These are phyloP conservation scores for Chernovozyma sophiae-reginae DNA, from an alignment of 1,139 yeast genomes.

Conservation along the genomic window DNA sequence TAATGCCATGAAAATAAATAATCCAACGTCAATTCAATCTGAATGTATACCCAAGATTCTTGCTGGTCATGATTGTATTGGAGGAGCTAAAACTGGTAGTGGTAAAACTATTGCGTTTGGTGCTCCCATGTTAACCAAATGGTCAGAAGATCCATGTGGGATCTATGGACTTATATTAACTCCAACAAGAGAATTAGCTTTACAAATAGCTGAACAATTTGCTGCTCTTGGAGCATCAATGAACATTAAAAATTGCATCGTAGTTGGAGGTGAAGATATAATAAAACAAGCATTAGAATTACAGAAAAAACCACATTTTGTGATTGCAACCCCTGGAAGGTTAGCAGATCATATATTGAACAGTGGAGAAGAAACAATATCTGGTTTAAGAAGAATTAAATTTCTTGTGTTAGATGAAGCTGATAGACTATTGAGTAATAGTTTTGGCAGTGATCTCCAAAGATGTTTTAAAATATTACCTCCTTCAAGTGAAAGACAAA, in stretches of 20 bases:
- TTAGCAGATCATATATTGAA: slow-evolving; percentile 86
- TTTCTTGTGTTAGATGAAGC: slow-evolving; percentile 94
- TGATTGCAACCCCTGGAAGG: slow-evolving; percentile 96
- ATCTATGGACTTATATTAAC: slow-evolving; percentile 85
- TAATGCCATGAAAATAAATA: slow-evolving; percentile 70
- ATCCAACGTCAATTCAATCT: slow-evolving; percentile 82
- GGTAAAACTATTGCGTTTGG: slow-evolving; percentile 98
- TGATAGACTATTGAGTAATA: slow-evolving; percentile 79
- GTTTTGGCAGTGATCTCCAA: slow-evolving; percentile 76
- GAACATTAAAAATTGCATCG: slow-evolving; percentile 74
- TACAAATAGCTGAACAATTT: slow-evolving; percentile 96
- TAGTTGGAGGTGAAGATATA: slow-evolving; percentile 96
- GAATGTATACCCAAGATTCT: slow-evolving; percentile 88
- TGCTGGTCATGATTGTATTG: slow-evolving; percentile 85
- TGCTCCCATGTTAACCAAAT: slow-evolving; percentile 87
- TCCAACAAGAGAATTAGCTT: slow-evolving; percentile 93
- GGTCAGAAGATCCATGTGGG: slow-evolving; percentile 96
- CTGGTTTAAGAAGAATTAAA: slow-evolving; percentile 72
- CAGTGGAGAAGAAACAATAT: slow-evolving; percentile 84
- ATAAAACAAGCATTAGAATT: slow-evolving; percentile 78
- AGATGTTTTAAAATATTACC: slow-evolving; percentile 74
- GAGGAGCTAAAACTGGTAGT: slow-evolving; percentile 97
- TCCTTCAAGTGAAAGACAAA: slow-evolving; percentile 68
- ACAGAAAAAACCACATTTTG: slow-evolving; percentile 85
- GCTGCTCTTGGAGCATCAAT: slow-evolving; percentile 87